These are phyloP conservation scores for Hygrophorus russula DNA, from an alignment of 768 basidiomycete species.

Conservation along the genomic window DNA sequence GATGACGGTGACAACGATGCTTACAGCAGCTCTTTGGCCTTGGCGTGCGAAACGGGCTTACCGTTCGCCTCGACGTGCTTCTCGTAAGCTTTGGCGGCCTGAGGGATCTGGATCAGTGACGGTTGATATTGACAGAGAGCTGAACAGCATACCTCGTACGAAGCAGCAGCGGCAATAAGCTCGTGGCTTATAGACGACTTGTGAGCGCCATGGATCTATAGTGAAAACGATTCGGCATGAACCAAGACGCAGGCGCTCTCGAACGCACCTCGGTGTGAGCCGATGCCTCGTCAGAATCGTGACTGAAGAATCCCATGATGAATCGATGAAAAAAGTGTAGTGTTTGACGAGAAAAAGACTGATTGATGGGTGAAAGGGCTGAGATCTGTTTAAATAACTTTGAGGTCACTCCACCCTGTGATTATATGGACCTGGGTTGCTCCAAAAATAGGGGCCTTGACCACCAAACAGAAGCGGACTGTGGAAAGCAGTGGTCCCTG, in stretches of 20 bases:
- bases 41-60: constrained; percentile 27
- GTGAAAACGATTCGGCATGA: neutral
- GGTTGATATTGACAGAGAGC: neutral
- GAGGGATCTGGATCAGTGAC: constrained; percentile 2
- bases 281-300: constrained; percentile 12
- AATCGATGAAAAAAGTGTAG: neutral
- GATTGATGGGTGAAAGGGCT: neutral
- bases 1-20: neutral
- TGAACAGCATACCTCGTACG: constrained; percentile 28
- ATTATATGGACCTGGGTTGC: neutral
- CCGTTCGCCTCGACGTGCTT: constrained; percentile 34
- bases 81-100: constrained; percentile 42
- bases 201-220: constrained; percentile 31
- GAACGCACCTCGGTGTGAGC: constrained; percentile 12
- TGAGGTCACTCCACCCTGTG: neutral
- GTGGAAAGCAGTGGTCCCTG: too few relatives aligned
- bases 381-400: neutral
- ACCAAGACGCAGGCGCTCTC: neutral
- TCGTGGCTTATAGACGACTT: constrained; percentile 41
- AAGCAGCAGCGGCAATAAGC: constrained; percentile 42
- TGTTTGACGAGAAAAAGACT: constrained; percentile 1
- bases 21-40: constrained; percentile 36
- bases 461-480: too few relatives aligned
- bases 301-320: constrained; percentile 11
- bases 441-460: neutral